Conservation (phyloP, 805 yeast genomes). For the Nakazawaea wickerhamii region DNA sequence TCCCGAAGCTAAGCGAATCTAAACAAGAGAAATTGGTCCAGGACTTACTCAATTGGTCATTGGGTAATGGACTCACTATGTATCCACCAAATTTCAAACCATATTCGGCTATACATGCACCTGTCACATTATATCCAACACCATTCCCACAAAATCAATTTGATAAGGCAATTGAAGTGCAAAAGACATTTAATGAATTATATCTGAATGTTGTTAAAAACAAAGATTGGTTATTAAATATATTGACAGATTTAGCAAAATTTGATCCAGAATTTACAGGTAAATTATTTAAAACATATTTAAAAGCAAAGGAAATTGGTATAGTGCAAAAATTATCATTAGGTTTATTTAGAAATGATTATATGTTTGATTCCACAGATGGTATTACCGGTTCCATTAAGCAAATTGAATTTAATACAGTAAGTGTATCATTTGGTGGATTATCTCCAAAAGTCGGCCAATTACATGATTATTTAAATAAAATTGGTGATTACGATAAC, state of each 20-base stretch:
- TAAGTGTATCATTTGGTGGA: slow-evolving; percentile 94
- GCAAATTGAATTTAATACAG: slow-evolving; percentile 95
- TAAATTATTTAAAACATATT: slow-evolving; percentile 57
- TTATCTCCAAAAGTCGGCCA: slow-evolving; percentile 74
- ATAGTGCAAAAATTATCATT: slow-evolving; percentile 62
- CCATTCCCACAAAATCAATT: slow-evolving; percentile 73
- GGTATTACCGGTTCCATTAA: slow-evolving; percentile 48
- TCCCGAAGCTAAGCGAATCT: slow-evolving; percentile 10
- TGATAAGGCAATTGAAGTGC: slow-evolving; percentile 60
- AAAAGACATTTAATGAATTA: slow-evolving; percentile 62
- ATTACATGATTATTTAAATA: slow-evolving; percentile 64
- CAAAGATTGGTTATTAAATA: slow-evolving; percentile 55
- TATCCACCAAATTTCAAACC: slow-evolving; percentile 54
- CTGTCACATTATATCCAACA: slow-evolving; percentile 87
- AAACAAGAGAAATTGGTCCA: slow-evolving; percentile 31
- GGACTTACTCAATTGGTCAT: slow-evolving; percentile 64
- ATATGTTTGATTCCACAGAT: slow-evolving; percentile 57
- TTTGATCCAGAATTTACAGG: slow-evolving; percentile 81
- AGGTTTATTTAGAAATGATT: slow-evolving; percentile 89
- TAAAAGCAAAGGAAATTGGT: slow-evolving; percentile 41
- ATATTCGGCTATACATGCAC: slow-evolving; percentile 59
- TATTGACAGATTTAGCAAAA: slow-evolving; percentile 47
- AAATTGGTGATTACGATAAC: slow-evolving; percentile 46
- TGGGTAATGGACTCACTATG: slow-evolving; percentile 79
- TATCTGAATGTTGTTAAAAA: slow-evolving; percentile 64